Percentiles rank a stretch among this genome's conserved stretches.
These are phyloP conservation scores for Trichoderma hamatum DNA, from an alignment of 2,329 filamentous ascomycete species.

Conservation along the genomic window DNA sequence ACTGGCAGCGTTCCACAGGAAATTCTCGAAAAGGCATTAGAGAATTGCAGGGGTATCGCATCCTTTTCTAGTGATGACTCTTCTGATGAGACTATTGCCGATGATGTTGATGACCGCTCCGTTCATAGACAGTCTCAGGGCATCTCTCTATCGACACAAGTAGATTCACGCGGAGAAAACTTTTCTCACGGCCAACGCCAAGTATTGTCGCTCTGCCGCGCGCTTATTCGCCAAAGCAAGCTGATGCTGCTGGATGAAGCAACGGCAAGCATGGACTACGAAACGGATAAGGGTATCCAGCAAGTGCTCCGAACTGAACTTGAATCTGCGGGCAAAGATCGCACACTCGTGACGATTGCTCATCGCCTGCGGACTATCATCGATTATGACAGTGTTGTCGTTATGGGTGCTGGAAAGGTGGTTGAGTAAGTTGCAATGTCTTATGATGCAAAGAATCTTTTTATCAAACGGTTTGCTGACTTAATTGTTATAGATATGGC, in stretches of 20 bases:
- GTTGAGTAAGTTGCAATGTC: slow-evolving; percentile 49
- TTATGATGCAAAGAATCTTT: not conserved
- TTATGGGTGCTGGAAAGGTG: slow-evolving; percentile 58
- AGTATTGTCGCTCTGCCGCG: slow-evolving; percentile 60
- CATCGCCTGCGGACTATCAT: slow-evolving; percentile 62
- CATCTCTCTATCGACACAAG: slow-evolving; percentile 48
- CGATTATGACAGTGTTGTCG: slow-evolving; percentile 61
- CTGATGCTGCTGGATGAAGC: slow-evolving; percentile 62
- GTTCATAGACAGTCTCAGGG: slow-evolving; percentile 30
- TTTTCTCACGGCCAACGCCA: slow-evolving; percentile 62
- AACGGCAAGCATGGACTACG: slow-evolving; percentile 62
- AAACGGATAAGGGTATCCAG: slow-evolving; percentile 60
- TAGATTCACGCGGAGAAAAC: slow-evolving; percentile 58
- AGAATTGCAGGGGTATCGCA: slow-evolving; percentile 63
- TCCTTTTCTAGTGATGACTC: slow-evolving; percentile 50
- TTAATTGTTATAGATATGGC: slow-evolving; percentile 42
- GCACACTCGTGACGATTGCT: slow-evolving; percentile 61
- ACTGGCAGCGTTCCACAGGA: slow-evolving; percentile 58
- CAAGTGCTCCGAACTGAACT: slow-evolving; percentile 55
- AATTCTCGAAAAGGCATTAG: slow-evolving; percentile 61
- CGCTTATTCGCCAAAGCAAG: slow-evolving; percentile 57
- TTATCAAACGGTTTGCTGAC: not conserved
- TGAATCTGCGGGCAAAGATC: slow-evolving; percentile 46
- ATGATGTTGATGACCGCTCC: slow-evolving; percentile 28
- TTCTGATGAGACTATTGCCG: slow-evolving; percentile 38